These are phyloP conservation scores for Orbilia javanica DNA, from an alignment of 2,329 filamentous ascomycete species.

Conservation along the genomic window DNA sequence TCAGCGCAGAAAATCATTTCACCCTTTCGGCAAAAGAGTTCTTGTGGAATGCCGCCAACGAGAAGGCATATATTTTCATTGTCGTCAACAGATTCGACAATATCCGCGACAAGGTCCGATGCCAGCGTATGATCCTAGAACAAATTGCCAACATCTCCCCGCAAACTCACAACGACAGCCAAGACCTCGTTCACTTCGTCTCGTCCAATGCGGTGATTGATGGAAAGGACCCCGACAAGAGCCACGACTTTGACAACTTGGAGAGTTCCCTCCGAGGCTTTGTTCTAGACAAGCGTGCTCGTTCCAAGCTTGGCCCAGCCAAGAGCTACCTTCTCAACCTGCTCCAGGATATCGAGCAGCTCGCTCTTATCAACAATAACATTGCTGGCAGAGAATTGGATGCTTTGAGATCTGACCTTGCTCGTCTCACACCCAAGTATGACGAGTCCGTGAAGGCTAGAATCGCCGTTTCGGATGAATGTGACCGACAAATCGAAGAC, in stretches of 20 bases:
- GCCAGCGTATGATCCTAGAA: constrained; percentile 91
- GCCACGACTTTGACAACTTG: constrained; percentile 88
- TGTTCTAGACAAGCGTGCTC: constrained; percentile 92
- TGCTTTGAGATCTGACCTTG: constrained; percentile 82
- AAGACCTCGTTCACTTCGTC: constrained; percentile 95
- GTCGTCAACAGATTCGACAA: constrained; percentile 98
- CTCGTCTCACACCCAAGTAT: constrained; percentile 84
- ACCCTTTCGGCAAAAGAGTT: constrained; percentile 98
- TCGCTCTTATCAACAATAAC: constrained; percentile 88
- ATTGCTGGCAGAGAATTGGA: constrained; percentile 87
- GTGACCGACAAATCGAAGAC: constrained; percentile 84
- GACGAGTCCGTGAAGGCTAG: constrained; percentile 86
- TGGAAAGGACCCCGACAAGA: constrained; percentile 87
- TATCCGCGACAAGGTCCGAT: constrained; percentile 90
- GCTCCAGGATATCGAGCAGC: constrained; percentile 83
- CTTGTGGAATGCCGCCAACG: constrained; percentile 91
- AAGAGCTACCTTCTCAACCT: constrained; percentile 96
- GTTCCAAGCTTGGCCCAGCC: constrained; percentile 94
- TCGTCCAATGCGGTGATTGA: constrained; percentile 95
- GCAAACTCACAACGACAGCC: constrained; percentile 89
- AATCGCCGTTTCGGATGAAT: constrained; percentile 81
- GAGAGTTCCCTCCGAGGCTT: constrained; percentile 91
- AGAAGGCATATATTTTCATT: constrained; percentile 99
- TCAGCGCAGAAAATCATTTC: constrained; percentile 97
- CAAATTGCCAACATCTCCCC: constrained; percentile 90